These are phyloP conservation scores for Primulina huaijiensis DNA, from an alignment of 257 asterid species.

Conservation along the genomic window DNA sequence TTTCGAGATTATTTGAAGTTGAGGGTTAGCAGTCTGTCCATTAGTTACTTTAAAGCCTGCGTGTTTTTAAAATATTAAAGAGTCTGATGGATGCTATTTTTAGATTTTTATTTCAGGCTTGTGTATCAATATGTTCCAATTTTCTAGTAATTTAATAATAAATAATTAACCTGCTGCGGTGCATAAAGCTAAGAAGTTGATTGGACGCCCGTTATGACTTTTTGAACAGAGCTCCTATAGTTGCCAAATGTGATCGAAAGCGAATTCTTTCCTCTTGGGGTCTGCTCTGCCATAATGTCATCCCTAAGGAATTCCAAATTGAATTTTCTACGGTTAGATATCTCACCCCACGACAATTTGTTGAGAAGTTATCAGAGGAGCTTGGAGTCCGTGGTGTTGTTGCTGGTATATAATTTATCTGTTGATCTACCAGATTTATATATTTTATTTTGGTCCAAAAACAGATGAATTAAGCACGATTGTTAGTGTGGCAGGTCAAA, in stretches of 20 bases:
- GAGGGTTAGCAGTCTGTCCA: background rate
- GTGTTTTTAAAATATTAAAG: background rate
- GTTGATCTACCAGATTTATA: slow-evolving; percentile 12
- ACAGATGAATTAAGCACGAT: slow-evolving; percentile 3
- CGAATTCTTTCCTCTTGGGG: slow-evolving; percentile 91
- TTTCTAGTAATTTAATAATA: no score
- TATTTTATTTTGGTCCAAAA: slow-evolving; percentile 10
- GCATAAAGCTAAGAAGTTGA: slow-evolving; percentile 6
- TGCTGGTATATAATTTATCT: slow-evolving; percentile 52
- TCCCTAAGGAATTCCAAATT: slow-evolving; percentile 65
- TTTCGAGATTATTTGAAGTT: background rate
- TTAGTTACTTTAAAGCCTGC: no score
- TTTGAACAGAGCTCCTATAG: slow-evolving; percentile 70
- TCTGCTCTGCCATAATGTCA: slow-evolving; percentile 49
- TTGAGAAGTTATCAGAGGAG: slow-evolving; percentile 70
- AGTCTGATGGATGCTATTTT: background rate
- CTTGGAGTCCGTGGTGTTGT: slow-evolving; percentile 88
- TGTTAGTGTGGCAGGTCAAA: slow-evolving; percentile 54
- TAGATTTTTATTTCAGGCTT: background rate
- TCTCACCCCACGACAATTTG: slow-evolving; percentile 79
- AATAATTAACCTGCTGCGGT: background rate
- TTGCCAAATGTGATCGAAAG: slow-evolving; percentile 82
- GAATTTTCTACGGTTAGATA: slow-evolving; percentile 80
- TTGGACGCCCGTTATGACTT: slow-evolving; percentile 13
- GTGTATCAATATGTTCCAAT: background rate